Base-by-base conservation (phyloP, 371 early-diverging fungal species). In the Phascolomyces articulosus region DNA sequence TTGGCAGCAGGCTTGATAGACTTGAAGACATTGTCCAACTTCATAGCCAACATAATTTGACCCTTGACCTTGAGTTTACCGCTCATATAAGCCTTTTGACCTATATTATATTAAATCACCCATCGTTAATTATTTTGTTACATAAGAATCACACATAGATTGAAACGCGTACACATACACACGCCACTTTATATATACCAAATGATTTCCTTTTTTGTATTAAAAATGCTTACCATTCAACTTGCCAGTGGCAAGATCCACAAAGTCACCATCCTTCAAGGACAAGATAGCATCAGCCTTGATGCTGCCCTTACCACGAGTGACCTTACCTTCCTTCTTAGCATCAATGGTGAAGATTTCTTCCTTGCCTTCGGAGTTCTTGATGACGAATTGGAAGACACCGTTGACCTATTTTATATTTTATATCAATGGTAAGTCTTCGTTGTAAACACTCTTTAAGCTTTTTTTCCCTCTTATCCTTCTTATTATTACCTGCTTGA, bases 21-120 rank as follows among this genome's bases (percentile, higher is more conserved):
- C 81, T 85, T 79, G 77, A 85, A 82, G 67, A 87, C 79, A 56
- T 74, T 83, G 49, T 92, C 93, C 48, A 94, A 86, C 80, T 93
- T 90, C 73, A 87, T 88, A 55, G 90, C 90, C 63, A 90, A 85
- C 93, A 93, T 93, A 68, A 96, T 88, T 72, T 93, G 87, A 58
- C 97, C 97, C 86, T 94, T 93, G 69, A 93, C 77, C 73, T 84
- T 82, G 71, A 96, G 86, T 78, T 90, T 94, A 63, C 96, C 95
- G 15, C 79, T 71, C 91, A 94, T 94, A 72, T 93, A 96, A 20
- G 94, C 94, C 73, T 79, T 82, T 77, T 82, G 82, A 58, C 81
- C 80, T 77, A 34, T 34, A 34, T 34, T 34, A 34, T 34, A 34
- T 34, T 34, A 34, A 34, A 34, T 34, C 6, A n/a, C n/a, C n/a